These are phyloP conservation scores for Pythium sukuiense DNA, from an alignment of 352 stramenopile species.

Conservation along the genomic window DNA sequence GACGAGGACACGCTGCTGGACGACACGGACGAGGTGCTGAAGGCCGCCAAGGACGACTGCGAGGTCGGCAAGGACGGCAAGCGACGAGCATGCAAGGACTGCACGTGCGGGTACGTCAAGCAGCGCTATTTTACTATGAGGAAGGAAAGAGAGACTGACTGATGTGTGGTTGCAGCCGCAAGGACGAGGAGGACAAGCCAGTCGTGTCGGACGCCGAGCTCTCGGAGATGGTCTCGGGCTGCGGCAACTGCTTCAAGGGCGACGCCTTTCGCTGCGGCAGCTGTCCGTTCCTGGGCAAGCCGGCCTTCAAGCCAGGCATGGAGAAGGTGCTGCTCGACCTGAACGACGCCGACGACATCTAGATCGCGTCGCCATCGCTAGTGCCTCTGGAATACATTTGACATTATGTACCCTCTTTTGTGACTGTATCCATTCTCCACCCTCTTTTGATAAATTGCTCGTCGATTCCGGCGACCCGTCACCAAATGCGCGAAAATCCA, in stretches of 20 bases:
- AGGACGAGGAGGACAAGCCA: constrained; percentile 71
- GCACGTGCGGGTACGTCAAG: constrained; percentile 91
- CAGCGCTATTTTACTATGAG: background rate
- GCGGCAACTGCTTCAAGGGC: constrained; percentile 93
- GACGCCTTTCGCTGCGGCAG: constrained; percentile 97
- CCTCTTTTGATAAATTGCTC: background rate
- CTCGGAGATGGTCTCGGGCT: constrained; percentile 77
- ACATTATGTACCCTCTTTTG: background rate
- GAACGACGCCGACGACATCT: constrained; percentile 79
- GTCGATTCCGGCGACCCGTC: background rate
- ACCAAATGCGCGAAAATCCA: background rate
- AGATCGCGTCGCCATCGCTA: constrained; percentile 9
- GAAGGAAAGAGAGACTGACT: no score
- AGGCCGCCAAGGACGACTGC: constrained; percentile 68
- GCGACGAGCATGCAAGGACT: constrained; percentile 95
- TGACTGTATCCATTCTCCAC: background rate
- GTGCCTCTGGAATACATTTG: background rate
- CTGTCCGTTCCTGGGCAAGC: constrained; percentile 96
- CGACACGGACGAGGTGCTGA: constrained; percentile 80
- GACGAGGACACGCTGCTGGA: constrained; percentile 85
- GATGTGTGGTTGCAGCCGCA: constrained; percentile 36
- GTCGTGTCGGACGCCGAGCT: constrained; percentile 75
- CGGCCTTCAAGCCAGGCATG: constrained; percentile 94
- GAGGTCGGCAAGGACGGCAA: constrained; percentile 86
- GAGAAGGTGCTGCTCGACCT: constrained; percentile 85